Evolutionary conservation across 129 eudicot genomes (phyloP).

Genomic region (Arctium minus): DNA sequence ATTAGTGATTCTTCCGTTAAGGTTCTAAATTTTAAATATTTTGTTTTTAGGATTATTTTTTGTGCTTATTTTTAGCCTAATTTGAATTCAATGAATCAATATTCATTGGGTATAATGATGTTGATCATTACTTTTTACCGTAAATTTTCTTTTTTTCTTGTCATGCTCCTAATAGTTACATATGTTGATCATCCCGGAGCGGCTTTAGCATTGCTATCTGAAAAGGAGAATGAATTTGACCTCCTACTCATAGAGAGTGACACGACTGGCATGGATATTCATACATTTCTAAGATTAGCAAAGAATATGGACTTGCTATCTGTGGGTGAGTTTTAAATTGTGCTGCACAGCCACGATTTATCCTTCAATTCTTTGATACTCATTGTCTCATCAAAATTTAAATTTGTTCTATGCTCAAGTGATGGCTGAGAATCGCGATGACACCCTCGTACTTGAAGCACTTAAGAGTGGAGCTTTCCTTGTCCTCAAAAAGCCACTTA

Average conservation of each 20-base stretch:
- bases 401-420: slow-evolving; percentile 15
- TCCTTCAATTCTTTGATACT: background rate
- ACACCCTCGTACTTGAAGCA: slow-evolving; percentile 15
- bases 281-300: background rate
- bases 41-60: background rate
- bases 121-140: background rate
- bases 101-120: background rate
- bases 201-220: background rate
- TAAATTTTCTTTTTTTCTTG: background rate
- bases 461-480: slow-evolving; percentile 35
- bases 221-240: slow-evolving; percentile 4
- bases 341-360: background rate
- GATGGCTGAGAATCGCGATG: slow-evolving; percentile 33
- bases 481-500: slow-evolving; percentile 30
- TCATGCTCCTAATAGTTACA: background rate
- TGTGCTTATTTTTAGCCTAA: background rate
- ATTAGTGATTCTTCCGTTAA: background rate
- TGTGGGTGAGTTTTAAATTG: background rate
- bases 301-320: background rate
- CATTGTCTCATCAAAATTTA: background rate
- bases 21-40: background rate
- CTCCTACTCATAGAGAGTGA: slow-evolving; percentile 4
- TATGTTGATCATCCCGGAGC: background rate
- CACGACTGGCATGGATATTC: background rate
- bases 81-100: background rate